These are phyloP conservation scores for Asclepias syriaca DNA, from an alignment of 257 asterid species.

Conservation along the genomic window DNA sequence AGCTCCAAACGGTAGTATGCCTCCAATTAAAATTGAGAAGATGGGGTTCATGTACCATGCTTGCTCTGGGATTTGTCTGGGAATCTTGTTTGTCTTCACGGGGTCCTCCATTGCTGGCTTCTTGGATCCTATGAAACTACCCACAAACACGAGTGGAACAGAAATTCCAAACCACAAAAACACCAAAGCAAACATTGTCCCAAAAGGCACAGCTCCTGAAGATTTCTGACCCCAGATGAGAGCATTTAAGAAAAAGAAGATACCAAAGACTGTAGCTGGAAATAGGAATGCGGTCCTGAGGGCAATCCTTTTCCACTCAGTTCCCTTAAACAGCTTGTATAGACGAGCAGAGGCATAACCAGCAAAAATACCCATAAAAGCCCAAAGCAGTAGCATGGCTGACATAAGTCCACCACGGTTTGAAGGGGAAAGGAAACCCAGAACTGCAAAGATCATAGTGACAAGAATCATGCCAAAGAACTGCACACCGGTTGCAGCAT, in stretches of 20 bases:
- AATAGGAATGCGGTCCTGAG: conserved; percentile 63
- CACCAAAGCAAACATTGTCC: conserved; percentile 67
- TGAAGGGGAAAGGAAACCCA: conserved; percentile 73
- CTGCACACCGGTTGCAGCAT: conserved; percentile 71
- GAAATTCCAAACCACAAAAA: conserved; percentile 74
- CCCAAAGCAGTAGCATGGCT: conserved; percentile 81
- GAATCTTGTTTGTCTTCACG: conserved; percentile 71
- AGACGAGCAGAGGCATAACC: conserved; percentile 72
- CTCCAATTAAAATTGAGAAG: conserved; percentile 63
- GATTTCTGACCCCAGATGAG: conserved; percentile 77
- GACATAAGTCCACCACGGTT: conserved; percentile 82
- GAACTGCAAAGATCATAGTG: conserved; percentile 64
- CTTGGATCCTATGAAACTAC: conserved; percentile 60
- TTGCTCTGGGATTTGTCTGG: conserved; percentile 71
- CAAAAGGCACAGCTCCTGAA: conserved; percentile 77
- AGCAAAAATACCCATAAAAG: conserved; percentile 72
- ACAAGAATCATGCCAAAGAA: conserved; percentile 67
- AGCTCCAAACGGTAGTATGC: conserved; percentile 79
- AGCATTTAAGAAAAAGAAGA: conserved; percentile 62
- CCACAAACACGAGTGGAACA: conserved; percentile 69
- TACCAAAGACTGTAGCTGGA: conserved; percentile 46
- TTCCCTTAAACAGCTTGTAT: conserved; percentile 72
- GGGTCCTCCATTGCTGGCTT: conserved; percentile 76
- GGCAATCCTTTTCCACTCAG: conserved; percentile 73
- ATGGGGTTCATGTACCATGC: conserved; percentile 73